phyloP scores from a whole-genome alignment of 2,329 filamentous ascomycete species.

The Curvularia sp. region DNA sequence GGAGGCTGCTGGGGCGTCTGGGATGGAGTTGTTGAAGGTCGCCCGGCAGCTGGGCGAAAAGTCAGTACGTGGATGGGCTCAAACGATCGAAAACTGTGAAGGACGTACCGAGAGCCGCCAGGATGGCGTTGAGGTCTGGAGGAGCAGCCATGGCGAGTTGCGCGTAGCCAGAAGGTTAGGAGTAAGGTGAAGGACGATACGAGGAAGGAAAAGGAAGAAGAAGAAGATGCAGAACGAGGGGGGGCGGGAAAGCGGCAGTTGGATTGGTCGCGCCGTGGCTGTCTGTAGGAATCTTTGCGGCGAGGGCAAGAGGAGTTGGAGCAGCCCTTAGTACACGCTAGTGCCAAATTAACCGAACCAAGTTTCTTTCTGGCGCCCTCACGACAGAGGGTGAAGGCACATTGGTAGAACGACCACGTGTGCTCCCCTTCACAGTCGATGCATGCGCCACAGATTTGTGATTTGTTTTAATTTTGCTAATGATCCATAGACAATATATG shows the following conservation, averaged over 20 bases:
- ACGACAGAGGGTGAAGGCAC: not conserved
- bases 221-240: conserved; percentile 2
- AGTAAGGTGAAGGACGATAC: conserved; percentile 6
- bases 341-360: conserved; percentile 15
- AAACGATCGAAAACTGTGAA: not conserved
- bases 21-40: conserved; percentile 56
- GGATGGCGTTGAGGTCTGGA: conserved; percentile 51
- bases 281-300: conserved; percentile 25
- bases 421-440: not conserved
- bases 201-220: not conserved
- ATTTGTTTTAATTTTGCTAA: not conserved
- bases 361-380: not conserved
- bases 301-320: conserved; percentile 25
- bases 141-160: conserved; percentile 43
- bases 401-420: not conserved
- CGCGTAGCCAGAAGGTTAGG: conserved; percentile 12
- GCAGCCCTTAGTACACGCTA: conserved; percentile 15
- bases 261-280: conserved; percentile 18
- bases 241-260: conserved; percentile 2
- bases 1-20: conserved; percentile 55
- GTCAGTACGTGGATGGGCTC: conserved; percentile 17
- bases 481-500: not conserved
- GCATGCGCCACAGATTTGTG: not conserved
- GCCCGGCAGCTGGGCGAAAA: conserved; percentile 53
- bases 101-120: conserved; percentile 49